Evolutionary conservation across 306 rosid genomes (phyloP).

Genomic region (Castanospermum australe): DNA sequence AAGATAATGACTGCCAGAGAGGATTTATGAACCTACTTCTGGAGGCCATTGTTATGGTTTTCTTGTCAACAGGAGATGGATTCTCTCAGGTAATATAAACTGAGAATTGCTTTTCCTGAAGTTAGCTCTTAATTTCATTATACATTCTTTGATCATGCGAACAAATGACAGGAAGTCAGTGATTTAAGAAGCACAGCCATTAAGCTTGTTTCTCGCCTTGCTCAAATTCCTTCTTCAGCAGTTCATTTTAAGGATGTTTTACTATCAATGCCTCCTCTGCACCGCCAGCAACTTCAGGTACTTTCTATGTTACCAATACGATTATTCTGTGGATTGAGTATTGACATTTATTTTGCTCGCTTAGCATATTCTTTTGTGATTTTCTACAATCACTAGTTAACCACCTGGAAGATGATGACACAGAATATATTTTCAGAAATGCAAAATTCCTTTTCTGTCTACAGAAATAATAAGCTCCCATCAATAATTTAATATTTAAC

Average conservation of each 20-base stretch:
- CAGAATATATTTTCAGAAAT: not conserved
- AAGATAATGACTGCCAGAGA: slow-evolving; percentile 62
- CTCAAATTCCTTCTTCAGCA: slow-evolving; percentile 90
- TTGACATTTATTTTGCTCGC: slow-evolving; percentile 18
- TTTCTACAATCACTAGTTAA: slow-evolving; percentile 3
- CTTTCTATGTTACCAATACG: not conserved
- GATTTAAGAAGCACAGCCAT: slow-evolving; percentile 70
- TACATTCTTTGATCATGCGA: slow-evolving; percentile 28
- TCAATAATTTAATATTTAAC: not conserved
- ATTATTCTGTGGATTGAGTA: not conserved
- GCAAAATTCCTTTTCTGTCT: not conserved
- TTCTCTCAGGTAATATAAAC: slow-evolving; percentile 57
- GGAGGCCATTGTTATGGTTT: slow-evolving; percentile 72
- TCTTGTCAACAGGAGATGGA: slow-evolving; percentile 59
- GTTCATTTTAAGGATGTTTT: slow-evolving; percentile 79
- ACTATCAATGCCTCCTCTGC: slow-evolving; percentile 84
- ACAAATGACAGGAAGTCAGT: slow-evolving; percentile 59
- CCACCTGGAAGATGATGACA: not conserved
- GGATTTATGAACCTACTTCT: slow-evolving; percentile 67
- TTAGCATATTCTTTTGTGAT: slow-evolving; percentile 5
- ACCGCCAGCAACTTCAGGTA: slow-evolving; percentile 93
- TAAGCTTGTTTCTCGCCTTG: slow-evolving; percentile 88
- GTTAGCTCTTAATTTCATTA: not conserved
- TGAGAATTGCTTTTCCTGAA: slow-evolving; percentile 17
- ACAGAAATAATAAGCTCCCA: not conserved